These are phyloP conservation scores for Penicillium flavigenum DNA, from an alignment of 495 filamentous ascomycete genomes.

Conservation along the genomic window DNA sequence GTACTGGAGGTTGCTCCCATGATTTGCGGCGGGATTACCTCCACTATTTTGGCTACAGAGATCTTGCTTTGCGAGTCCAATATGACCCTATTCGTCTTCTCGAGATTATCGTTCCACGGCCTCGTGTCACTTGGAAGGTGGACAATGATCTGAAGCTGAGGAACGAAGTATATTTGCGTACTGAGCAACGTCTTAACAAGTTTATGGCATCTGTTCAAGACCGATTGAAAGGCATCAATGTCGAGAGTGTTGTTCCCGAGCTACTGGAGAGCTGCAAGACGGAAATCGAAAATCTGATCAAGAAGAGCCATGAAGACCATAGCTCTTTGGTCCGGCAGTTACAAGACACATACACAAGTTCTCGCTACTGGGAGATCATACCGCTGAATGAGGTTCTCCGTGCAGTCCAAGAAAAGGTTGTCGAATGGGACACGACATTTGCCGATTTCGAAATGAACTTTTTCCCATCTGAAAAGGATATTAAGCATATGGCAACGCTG, in stretches of 20 bases:
- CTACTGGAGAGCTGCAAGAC: slow-evolving; percentile 75
- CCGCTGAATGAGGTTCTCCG: slow-evolving; percentile 85
- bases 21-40: slow-evolving; percentile 91
- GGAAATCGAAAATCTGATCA: slow-evolving; percentile 73
- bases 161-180: slow-evolving; percentile 82
- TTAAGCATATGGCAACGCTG: slow-evolving; percentile 82
- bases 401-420: slow-evolving; percentile 86
- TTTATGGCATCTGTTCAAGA: slow-evolving; percentile 85
- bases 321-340: slow-evolving; percentile 67
- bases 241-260: slow-evolving; percentile 85
- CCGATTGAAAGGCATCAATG: slow-evolving; percentile 81
- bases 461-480: slow-evolving; percentile 96
- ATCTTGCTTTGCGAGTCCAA: slow-evolving; percentile 82
- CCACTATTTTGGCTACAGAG: slow-evolving; percentile 85
- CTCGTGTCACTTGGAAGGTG: slow-evolving; percentile 93
- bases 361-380: slow-evolving; percentile 94
- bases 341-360: slow-evolving; percentile 86
- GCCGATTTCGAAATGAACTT: slow-evolving; percentile 88
- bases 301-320: slow-evolving; percentile 80
- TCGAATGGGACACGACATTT: slow-evolving; percentile 90
- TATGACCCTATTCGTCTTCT: slow-evolving; percentile 89
- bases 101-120: slow-evolving; percentile 92
- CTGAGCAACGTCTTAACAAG: slow-evolving; percentile 73
- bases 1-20: slow-evolving; percentile 83
- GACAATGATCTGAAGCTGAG: slow-evolving; percentile 87